Conservation (phyloP, 208 protist genomes). For the Acanthamoeba sp. region DNA sequence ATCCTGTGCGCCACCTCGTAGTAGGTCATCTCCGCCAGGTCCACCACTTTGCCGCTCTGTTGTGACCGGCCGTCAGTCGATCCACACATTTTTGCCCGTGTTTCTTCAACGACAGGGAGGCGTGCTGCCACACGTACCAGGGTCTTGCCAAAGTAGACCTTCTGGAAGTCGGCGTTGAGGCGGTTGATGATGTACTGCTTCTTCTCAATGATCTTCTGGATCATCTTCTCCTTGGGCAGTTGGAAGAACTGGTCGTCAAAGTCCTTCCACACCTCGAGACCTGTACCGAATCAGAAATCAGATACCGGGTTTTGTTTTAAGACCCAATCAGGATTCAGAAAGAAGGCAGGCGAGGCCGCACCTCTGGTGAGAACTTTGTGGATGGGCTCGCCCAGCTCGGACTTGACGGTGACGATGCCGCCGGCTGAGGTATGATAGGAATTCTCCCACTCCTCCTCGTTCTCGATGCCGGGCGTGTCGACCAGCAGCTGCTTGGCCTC, state of each 20-base stretch:
- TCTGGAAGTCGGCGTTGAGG: slow-evolving; percentile 91
- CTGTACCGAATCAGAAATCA: not conserved
- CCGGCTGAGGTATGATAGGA: slow-evolving; percentile 85
- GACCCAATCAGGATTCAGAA: slow-evolving; percentile 77
- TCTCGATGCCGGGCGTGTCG: slow-evolving; percentile 78
- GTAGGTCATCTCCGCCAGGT: slow-evolving; percentile 90
- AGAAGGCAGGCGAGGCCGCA: not conserved
- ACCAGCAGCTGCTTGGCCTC: slow-evolving; percentile 88
- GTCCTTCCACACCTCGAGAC: slow-evolving; percentile 82
- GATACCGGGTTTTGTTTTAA: slow-evolving; percentile 1
- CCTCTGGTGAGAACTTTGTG: slow-evolving; percentile 89
- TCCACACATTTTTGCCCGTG: too few relatives aligned
- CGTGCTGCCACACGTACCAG: not conserved
- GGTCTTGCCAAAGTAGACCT: slow-evolving; percentile 83
- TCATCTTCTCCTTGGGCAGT: slow-evolving; percentile 83
- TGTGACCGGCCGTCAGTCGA: not conserved
- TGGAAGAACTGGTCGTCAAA: slow-evolving; percentile 89
- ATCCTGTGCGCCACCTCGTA: slow-evolving; percentile 84
- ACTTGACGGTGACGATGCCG: slow-evolving; percentile 90
- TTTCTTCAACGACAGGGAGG: not conserved
- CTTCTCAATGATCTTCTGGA: slow-evolving; percentile 81
- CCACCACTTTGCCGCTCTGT: slow-evolving; percentile 80
- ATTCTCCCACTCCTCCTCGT: slow-evolving; percentile 89
- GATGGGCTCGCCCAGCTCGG: slow-evolving; percentile 91
- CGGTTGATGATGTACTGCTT: slow-evolving; percentile 87